Evolutionary conservation across 495 filamentous ascomycete species (phyloP).

Genomic region (Hyaloscypha finlandica): DNA sequence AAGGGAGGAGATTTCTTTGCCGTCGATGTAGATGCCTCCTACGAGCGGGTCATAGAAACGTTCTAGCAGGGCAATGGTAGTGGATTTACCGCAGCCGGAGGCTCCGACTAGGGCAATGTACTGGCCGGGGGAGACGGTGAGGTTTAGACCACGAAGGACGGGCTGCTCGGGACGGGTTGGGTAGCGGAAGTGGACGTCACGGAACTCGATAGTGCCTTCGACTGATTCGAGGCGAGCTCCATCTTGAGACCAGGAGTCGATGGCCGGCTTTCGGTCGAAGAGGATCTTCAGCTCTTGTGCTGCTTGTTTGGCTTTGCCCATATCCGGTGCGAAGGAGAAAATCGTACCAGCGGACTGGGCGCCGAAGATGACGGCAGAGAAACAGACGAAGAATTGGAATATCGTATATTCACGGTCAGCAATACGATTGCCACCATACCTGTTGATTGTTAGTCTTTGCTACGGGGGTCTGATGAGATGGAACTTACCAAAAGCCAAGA

Average conservation of each 20-base stretch:
- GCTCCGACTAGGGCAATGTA: slow-evolving; percentile 82
- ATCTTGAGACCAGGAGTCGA: slow-evolving; percentile 80
- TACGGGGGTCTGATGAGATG: not conserved
- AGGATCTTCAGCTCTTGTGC: slow-evolving; percentile 73
- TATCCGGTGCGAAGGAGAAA: slow-evolving; percentile 83
- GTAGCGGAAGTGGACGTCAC: slow-evolving; percentile 79
- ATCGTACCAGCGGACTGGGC: slow-evolving; percentile 84
- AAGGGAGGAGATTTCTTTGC: slow-evolving; percentile 69
- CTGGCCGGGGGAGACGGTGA: slow-evolving; percentile 72
- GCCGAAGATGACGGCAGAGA: slow-evolving; percentile 77
- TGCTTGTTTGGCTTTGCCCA: slow-evolving; percentile 85
- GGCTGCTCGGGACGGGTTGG: slow-evolving; percentile 79
- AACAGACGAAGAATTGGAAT: slow-evolving; percentile 86
- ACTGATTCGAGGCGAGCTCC: slow-evolving; percentile 61
- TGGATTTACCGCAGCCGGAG: slow-evolving; percentile 83
- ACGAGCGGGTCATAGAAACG: slow-evolving; percentile 80
- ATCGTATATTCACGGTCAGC: slow-evolving; percentile 67
- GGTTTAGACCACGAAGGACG: slow-evolving; percentile 71
- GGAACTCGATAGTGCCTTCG: slow-evolving; percentile 74
- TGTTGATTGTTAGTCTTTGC: slow-evolving; percentile 13
- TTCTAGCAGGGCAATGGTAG: slow-evolving; percentile 77
- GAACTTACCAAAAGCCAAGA: slow-evolving; percentile 76
- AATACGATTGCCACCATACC: slow-evolving; percentile 79
- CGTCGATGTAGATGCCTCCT: slow-evolving; percentile 74
- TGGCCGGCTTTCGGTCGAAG: slow-evolving; percentile 75